Evolutionary conservation across 805 yeast species (phyloP).

Genomic region (Barnettozyma siamensis): DNA sequence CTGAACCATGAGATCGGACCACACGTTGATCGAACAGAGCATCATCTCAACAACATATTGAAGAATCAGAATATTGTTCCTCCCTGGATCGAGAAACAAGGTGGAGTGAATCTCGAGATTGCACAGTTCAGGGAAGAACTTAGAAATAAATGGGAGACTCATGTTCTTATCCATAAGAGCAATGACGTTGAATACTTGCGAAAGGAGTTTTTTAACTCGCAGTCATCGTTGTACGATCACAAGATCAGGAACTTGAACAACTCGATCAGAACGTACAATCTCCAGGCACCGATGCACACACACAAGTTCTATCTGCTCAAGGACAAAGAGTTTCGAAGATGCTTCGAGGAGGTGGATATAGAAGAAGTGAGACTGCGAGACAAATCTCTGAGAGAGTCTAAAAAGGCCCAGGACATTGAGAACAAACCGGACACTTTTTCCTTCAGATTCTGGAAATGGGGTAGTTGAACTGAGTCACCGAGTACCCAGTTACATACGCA

Average conservation of each 20-base stretch:
- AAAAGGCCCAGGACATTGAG: neutral
- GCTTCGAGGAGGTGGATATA: constrained; percentile 31
- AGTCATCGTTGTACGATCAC: constrained; percentile 22
- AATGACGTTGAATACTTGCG: constrained; percentile 11
- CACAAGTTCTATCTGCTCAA: constrained; percentile 46
- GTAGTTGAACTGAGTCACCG: too few relatives aligned
- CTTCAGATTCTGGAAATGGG: constrained; percentile 8
- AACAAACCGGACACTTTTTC: neutral
- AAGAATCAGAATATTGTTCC: constrained; percentile 74
- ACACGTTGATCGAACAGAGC: constrained; percentile 63
- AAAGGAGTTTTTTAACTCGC: constrained; percentile 13
- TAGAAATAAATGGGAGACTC: constrained; percentile 34
- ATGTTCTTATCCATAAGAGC: constrained; percentile 10
- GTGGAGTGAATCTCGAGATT: constrained; percentile 45
- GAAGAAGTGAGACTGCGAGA: constrained; percentile 9
- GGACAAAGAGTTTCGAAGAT: constrained; percentile 38
- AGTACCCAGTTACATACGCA: too few relatives aligned
- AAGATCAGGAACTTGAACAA: constrained; percentile 40
- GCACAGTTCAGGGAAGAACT: constrained; percentile 40
- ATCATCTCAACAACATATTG: constrained; percentile 72
- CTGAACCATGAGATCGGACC: constrained; percentile 42
- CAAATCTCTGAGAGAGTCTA: neutral
- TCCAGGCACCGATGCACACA: constrained; percentile 59
- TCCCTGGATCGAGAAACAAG: constrained; percentile 85
- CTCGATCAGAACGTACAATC: constrained; percentile 49